Base-by-base conservation (phyloP, 495 filamentous ascomycete species). In the Copromyces sp. region DNA sequence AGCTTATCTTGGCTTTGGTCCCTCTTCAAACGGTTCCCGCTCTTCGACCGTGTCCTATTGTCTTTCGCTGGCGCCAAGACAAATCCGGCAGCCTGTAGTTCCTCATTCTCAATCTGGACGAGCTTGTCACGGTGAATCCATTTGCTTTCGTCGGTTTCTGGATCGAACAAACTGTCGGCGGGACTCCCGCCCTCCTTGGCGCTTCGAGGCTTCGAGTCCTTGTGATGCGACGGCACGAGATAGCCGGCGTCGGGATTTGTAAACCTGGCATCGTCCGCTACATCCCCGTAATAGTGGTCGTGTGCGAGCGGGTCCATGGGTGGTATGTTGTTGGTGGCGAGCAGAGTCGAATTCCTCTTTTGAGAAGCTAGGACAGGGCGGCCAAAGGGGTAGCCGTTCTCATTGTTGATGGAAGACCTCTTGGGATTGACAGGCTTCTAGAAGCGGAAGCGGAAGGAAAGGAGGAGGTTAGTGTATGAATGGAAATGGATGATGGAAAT, bases 61-160 rank as follows among this genome's bases (percentile, higher is more conserved):
- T 79, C 79, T 65, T 90, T 87, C 68, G 89, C 85, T 44, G 87
- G 89, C 12, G 91, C 88, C 35, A 94, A 83, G 42, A 89, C 82
- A 72, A 95, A 89, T 9, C 93, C 94, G 4, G 94, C 94, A 78
- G 93, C 93, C 76, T 96, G 93, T 74, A 98, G 84, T 80, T 99
- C 95, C 80, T 93, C 87, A 77, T 87, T 97, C 84, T 99, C 95
- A 76, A 99, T 99, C 78, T 89, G 87, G 40, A 93, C 94, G 68
- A 99, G 82, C 82, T 98, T 99, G 81, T 99, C 95, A 32, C 95
- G 87, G 79, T 99, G 94, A 72, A 99, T 98, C 95, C 95, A 98
- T 79, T 91, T 89, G 39, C 72, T 75, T 12, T 47, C 74, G 39
- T 83, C 73, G 37, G 82, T 84, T 73, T 90, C 86, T 29, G 86